These are phyloP conservation scores for Dothiorella sarmentorum DNA, from an alignment of 2,329 filamentous ascomycete genomes.

Conservation along the genomic window DNA sequence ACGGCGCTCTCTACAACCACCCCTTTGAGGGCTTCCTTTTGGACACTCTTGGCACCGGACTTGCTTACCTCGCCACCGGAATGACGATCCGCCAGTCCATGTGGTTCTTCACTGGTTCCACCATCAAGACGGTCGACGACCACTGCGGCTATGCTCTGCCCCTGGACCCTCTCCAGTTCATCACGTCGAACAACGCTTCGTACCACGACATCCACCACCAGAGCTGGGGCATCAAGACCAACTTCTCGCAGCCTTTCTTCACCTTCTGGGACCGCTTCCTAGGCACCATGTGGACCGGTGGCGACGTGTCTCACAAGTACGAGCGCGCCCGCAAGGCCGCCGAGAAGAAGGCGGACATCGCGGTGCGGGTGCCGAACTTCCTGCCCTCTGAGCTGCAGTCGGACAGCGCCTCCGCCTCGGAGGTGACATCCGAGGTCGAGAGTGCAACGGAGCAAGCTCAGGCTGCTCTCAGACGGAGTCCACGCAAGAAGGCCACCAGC, in stretches of 20 bases:
- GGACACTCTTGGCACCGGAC: constrained; percentile 81
- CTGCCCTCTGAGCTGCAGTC: not conserved
- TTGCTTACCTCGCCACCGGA: constrained; percentile 75
- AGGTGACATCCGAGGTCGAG: constrained; percentile 24
- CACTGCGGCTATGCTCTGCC: constrained; percentile 96
- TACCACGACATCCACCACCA: constrained; percentile 99
- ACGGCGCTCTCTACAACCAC: constrained; percentile 95
- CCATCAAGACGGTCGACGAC: constrained; percentile 95
- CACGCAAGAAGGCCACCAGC: constrained; percentile 41
- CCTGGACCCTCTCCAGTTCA: constrained; percentile 86
- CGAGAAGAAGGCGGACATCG: constrained; percentile 55
- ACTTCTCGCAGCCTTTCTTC: constrained; percentile 89
- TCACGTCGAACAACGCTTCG: constrained; percentile 91
- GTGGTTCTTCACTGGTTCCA: constrained; percentile 83
- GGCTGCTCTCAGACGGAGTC: constrained; percentile 36
- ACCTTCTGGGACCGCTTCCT: constrained; percentile 88
- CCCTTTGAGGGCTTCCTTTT: constrained; percentile 90
- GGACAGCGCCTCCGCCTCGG: constrained; percentile 21
- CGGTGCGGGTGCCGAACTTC: constrained; percentile 30
- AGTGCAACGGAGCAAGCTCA: constrained; percentile 26
- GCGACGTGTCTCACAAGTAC: constrained; percentile 57
- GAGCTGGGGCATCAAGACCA: constrained; percentile 97
- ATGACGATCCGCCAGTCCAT: constrained; percentile 87
- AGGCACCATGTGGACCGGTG: constrained; percentile 78
- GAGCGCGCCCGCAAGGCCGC: constrained; percentile 55